A percentile compares a stretch with the other conserved stretches of the same genome.
phyloP scores from a whole-genome alignment of 2,329 filamentous ascomycete genomes.

The Sclerotinia minor region DNA sequence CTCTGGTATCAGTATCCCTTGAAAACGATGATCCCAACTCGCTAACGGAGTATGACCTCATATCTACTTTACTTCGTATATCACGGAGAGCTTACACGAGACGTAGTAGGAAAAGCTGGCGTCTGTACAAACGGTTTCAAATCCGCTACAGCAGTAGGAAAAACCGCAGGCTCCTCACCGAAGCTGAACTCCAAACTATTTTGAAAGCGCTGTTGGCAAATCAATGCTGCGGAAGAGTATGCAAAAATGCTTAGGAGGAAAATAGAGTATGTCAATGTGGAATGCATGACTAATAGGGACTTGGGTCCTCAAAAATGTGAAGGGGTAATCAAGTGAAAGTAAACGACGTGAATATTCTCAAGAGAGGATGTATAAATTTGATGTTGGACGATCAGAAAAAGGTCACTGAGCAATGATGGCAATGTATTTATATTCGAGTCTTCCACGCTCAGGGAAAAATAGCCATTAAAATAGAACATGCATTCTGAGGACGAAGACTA shows the following conservation, averaged over 20 bases:
- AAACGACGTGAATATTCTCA: not conserved
- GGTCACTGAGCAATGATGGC: too few relatives aligned
- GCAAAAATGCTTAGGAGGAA: not conserved
- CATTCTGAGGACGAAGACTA: rapidly evolving
- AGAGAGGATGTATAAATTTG: too few relatives aligned
- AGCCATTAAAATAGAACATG: not conserved
- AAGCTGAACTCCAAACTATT: not conserved
- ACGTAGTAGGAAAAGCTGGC: not conserved
- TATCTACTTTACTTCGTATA: too few relatives aligned
- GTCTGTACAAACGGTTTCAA: not conserved
- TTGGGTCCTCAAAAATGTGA: not conserved
- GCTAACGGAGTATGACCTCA: too few relatives aligned
- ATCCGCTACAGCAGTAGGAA: not conserved
- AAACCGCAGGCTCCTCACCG: not conserved
- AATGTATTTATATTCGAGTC: not conserved
- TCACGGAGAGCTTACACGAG: too few relatives aligned
- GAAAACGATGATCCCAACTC: too few relatives aligned
- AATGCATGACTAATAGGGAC: not conserved
- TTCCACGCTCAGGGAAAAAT: not conserved
- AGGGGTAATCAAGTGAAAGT: not conserved
- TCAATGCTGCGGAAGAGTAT: not conserved
- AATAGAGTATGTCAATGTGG: not conserved
- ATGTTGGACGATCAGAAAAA: not conserved
- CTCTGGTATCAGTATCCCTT: too few relatives aligned
- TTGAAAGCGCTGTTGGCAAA: not conserved